Conservation (phyloP, 352 stramenopile genomes). For the Pythium phragmiticola region DNA sequence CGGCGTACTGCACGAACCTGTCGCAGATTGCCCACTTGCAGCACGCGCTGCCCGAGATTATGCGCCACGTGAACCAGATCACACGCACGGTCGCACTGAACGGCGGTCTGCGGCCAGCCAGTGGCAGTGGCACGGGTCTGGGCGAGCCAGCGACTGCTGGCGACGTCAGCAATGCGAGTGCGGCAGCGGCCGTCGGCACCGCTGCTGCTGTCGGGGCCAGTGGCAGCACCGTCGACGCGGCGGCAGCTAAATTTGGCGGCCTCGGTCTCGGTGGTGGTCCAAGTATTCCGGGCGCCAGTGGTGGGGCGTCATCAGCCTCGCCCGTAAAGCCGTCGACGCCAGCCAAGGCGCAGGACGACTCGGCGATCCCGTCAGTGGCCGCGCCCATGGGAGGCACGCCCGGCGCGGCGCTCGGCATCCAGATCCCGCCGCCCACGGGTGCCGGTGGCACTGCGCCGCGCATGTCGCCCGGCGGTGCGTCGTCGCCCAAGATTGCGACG, state of each 20-base stretch:
- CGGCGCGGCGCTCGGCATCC: conserved; percentile 19
- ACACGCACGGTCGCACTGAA: conserved; percentile 56
- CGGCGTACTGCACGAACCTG: conserved; percentile 98
- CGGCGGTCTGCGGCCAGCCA: conserved; percentile 27
- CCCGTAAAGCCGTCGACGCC: conserved; percentile 21
- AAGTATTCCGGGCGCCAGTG: conserved; percentile 24
- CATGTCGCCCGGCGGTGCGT: conserved; percentile 28
- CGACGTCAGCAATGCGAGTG: too few relatives aligned
- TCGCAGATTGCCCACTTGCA: conserved; percentile 97
- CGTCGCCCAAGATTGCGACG: conserved; percentile 43
- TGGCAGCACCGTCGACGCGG: conserved; percentile 7
- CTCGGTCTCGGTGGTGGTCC: conserved; percentile 14
- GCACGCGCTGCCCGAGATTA: conserved; percentile 91
- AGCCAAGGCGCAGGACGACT: conserved; percentile 8
- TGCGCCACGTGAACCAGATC: conserved; percentile 86
- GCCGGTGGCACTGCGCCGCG: conserved; percentile 11
- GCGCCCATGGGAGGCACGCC: conserved; percentile 2
- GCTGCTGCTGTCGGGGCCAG: not conserved
- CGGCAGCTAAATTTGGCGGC: conserved; percentile 24
- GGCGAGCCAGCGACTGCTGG: not conserved
- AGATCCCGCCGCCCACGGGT: conserved; percentile 18
- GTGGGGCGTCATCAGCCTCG: conserved; percentile 15
- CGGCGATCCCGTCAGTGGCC: not conserved
- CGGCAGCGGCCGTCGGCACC: not conserved
- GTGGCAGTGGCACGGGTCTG: not conserved